Evolutionary conservation across 2,329 filamentous ascomycete species (phyloP), one percentile per base, ranked within the genome.

Genomic region (Trichoderma polysporum): DNA sequence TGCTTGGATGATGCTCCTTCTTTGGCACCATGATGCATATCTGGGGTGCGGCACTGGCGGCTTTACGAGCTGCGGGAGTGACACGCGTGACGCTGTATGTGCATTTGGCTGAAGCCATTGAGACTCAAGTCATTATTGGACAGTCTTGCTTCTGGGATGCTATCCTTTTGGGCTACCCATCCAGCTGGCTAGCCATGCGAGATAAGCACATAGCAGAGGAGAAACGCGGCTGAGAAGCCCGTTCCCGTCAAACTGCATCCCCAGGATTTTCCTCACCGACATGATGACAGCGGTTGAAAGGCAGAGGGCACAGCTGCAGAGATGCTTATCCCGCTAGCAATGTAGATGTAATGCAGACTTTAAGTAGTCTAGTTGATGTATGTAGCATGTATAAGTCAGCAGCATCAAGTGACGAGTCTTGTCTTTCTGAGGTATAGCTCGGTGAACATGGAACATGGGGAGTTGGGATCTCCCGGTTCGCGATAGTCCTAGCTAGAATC

Each of bases 31-130:
- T 29, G 19, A 45, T 64, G 60, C 60, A 64, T 53, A 54, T 56
- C 60, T 54, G 60, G 50, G 60, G 60, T 64, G 37, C 60, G 50
- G 49, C 50, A 47, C 52, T 64, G 60, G 60, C 50, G 60, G 60
- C 60, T 13, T 45, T 54, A 64, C 50, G 49, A 64, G 50, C 50
- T 56, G 49, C 50, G 50, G n/a, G 60, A 54, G 19, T 54, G 60
- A 47, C 50, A 19, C 53, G 50, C 60, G 60, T 64, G 50, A 56
- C 29, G 50, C 47, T 45, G 60, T 15, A n/a, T 12, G 27, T 63
- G 50, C 49, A 35, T 54, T 54, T 33, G 37, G 37, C 37, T 54
- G 60, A 62, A 39, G 9, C 33, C 25, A 17, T 53, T 19, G 29
- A 39, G 33, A 22, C 13, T n/a, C 29, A 25, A 25, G 35, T 37